These are phyloP conservation scores for Aspergillus cejpii DNA, from an alignment of 2,329 filamentous ascomycete genomes.

Conservation along the genomic window DNA sequence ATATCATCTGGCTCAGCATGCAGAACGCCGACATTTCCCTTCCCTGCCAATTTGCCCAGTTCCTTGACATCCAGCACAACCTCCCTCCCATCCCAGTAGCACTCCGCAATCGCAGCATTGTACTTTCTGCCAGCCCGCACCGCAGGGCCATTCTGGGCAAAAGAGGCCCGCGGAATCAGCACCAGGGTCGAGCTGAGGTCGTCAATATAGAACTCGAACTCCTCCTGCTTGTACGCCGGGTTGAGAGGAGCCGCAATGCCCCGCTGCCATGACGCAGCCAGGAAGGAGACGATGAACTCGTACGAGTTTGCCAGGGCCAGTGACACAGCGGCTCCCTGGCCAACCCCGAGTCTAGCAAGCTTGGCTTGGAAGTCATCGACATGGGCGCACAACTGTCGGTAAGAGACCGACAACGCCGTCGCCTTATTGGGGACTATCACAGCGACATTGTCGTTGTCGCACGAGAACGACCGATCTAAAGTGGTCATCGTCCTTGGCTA, in stretches of 20 bases:
- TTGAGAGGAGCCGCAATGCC: conserved; percentile 81
- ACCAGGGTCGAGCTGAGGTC: conserved; percentile 74
- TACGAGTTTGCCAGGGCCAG: conserved; percentile 79
- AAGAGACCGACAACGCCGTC: conserved; percentile 59
- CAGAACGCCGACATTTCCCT: conserved; percentile 44
- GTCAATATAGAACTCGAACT: conserved; percentile 89
- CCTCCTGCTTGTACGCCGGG: conserved; percentile 78
- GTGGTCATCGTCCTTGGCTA: conserved; percentile 46
- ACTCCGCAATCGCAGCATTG: conserved; percentile 77
- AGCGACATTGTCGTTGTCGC: conserved; percentile 50
- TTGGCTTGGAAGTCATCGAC: conserved; percentile 67
- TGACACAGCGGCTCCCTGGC: conserved; percentile 64
- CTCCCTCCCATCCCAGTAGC: conserved; percentile 67
- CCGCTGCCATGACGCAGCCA: conserved; percentile 78
- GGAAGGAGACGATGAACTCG: conserved; percentile 80
- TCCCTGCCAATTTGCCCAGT: conserved; percentile 56
- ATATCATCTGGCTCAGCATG: conserved; percentile 67
- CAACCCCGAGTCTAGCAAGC: conserved; percentile 67
- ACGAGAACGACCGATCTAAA: conserved; percentile 52
- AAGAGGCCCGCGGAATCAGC: conserved; percentile 66
- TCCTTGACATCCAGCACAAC: conserved; percentile 75
- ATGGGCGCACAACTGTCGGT: conserved; percentile 59
- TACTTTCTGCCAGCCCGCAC: conserved; percentile 73
- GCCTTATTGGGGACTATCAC: conserved; percentile 67
- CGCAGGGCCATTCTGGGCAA: conserved; percentile 59